Base-by-base conservation (phyloP, 768 basidiomycete genomes). In the Cantharellus cinnabarinus region DNA sequence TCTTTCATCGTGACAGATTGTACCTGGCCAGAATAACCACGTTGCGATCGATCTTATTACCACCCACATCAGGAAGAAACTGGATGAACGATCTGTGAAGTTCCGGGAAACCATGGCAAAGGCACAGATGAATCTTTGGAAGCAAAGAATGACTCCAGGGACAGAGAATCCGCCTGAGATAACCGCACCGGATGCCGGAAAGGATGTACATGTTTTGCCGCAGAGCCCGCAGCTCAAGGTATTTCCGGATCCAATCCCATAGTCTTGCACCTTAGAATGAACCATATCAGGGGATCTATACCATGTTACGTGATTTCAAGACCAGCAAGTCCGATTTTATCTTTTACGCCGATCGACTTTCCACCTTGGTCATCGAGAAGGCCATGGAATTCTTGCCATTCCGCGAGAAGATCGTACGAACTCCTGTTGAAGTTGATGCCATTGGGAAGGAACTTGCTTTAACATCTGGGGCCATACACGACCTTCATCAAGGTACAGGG, bases 21-120 rank as follows among this genome's bases (percentile, higher is more conserved):
- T 99, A n/a, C 93, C 93, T 1, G 94, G 94, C 2, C 79, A 79
- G 2, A 81, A 89, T 63, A 98, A 98, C 66, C 69, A 78, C 29
- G 83, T 94, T 5, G 91, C 94, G 2, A 90, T 95, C 58, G 93
- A 95, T 61, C 75, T 99, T 42, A 89, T 99, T 58, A 82, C 83
- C 14, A 89, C 88, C 2, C 95, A 98, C 67, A 80, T 98, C 60
- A 79, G 81, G 37, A 79, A 83, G 42, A 82, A 95, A 68, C 76
- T 98, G 52, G 79, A 81, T 56, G 84, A 89, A 58, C 81, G 93
- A 2, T 76, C 82, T 2, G 77, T 79, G 34, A 75, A 77, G 44
- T 82, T 97, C 66, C 74, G 90, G 14, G 77, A 78, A 62, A 78
- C 81, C 66, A 79, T 95, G 67, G 86, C 84, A 42, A 65, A 57